Conservation (phyloP, 2,329 filamentous ascomycete genomes). For the Nigrospora oryzae region DNA sequence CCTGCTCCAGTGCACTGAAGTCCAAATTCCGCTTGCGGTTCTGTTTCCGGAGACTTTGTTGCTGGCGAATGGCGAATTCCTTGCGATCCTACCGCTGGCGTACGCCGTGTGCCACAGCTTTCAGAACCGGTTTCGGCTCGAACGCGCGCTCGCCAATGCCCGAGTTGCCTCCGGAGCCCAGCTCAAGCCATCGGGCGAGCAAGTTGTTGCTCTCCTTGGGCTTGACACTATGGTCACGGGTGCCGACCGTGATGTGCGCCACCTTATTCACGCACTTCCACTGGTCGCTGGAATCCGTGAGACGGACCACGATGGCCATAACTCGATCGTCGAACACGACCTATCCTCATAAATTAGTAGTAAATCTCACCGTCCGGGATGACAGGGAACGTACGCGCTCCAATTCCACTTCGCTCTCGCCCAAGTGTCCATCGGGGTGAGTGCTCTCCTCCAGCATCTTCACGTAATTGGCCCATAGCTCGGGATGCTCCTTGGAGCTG, state of each 20-base stretch:
- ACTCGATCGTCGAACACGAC: slow-evolving; percentile 78
- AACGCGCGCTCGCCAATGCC: slow-evolving; percentile 40
- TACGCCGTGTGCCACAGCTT: slow-evolving; percentile 39
- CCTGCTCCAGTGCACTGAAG: too few species aligned
- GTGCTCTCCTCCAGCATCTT: slow-evolving; percentile 36
- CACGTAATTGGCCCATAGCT: slow-evolving; percentile 68
- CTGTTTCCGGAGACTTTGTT: too few species aligned
- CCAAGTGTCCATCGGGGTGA: slow-evolving; percentile 40
- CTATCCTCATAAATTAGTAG: slow-evolving; percentile 22
- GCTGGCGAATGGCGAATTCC: too few species aligned
- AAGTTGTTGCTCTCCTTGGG: slow-evolving; percentile 92
- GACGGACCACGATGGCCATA: slow-evolving; percentile 83
- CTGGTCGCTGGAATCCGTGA: slow-evolving; percentile 45
- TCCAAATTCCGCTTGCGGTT: too few species aligned
- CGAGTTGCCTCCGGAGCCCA: slow-evolving; percentile 33
- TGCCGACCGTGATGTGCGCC: slow-evolving; percentile 86
- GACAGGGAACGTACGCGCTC: slow-evolving; percentile 39
- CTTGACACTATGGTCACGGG: slow-evolving; percentile 65
- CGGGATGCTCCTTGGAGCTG: slow-evolving; percentile 47
- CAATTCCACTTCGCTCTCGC: slow-evolving; percentile 54
- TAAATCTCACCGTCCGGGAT: background rate
- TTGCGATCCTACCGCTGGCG: slow-evolving; percentile 31
- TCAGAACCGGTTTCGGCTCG: slow-evolving; percentile 36
- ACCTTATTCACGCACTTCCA: slow-evolving; percentile 71
- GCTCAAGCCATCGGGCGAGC: slow-evolving; percentile 64